A percentile compares a stretch with the other conserved stretches of the same genome.
These are phyloP conservation scores for Mucor racemosus DNA, from an alignment of 371 early-diverging fungal genomes.

Conservation along the genomic window DNA sequence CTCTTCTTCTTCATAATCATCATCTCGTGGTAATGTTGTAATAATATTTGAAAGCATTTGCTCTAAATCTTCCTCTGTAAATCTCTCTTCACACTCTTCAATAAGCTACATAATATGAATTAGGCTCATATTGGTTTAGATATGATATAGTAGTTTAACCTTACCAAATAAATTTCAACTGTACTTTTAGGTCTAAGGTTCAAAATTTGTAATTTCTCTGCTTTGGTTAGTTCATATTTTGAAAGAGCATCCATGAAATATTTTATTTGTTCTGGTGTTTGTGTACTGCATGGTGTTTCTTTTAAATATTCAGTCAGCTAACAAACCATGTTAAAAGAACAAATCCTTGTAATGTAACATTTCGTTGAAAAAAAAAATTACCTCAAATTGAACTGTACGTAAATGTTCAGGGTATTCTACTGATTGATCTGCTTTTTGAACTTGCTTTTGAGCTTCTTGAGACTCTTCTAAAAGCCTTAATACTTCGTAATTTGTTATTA, in stretches of 20 bases:
- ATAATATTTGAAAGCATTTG: conserved; percentile 43
- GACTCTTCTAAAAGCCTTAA: conserved; percentile 56
- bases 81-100: conserved; percentile 71
- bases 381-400: conserved; percentile 67
- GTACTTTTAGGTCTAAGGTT: conserved; percentile 61
- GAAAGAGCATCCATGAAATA: conserved; percentile 40
- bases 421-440: conserved; percentile 27
- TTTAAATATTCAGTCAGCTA: conserved; percentile 57
- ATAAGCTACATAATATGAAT: conserved; percentile 46
- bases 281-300: conserved; percentile 53
- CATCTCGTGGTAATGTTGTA: conserved; percentile 48
- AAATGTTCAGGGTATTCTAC: conserved; percentile 62
- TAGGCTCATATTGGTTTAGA: neutral
- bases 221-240: conserved; percentile 56
- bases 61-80: conserved; percentile 52
- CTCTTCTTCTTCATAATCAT: conserved; percentile 48
- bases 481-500: conserved; percentile 70
- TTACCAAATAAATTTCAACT: conserved; percentile 68
- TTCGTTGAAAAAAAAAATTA: conserved; percentile 6
- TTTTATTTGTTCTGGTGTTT: conserved; percentile 53
- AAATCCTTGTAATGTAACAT: neutral
- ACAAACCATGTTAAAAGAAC: neutral
- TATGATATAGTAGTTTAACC: neutral
- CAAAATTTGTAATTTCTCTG: conserved; percentile 66
- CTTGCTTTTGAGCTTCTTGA: conserved; percentile 45